Evolutionary conservation across 805 yeast species (phyloP), one percentile per base, ranked within the genome.

Genomic region (Candida dajiaensis): DNA sequence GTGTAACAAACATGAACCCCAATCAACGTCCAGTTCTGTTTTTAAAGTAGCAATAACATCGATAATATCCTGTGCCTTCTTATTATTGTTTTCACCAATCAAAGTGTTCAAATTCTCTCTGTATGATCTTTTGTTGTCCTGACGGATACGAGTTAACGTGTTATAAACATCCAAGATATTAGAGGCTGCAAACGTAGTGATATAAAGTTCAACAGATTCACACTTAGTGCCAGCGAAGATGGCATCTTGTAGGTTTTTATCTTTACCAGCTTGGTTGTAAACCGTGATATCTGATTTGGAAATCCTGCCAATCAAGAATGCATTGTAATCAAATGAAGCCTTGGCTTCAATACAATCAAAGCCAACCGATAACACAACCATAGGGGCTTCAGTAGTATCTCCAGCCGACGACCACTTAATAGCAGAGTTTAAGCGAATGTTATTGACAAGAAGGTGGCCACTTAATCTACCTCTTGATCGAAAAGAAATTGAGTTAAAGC

Each of bases 171-270:
- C 97, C 52, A 83, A 72, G 26, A 88, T 69, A 57, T 85, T 89
- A 0, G 96, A 83, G 0, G 94, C 94, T 0, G 95, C 83, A 57
- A 94, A 72, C 0, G 96, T 89, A 0, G 98, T 90, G 49, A 85
- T 69, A 56, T 77, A 88, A 2, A 87, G 57, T 47, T 78, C 78
- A 15, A 83, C 70, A 0, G 78, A 68, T 2, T 71, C 78, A 50
- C 83, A 71, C 11, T 68, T 66, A 2, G 76, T 61, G 3, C 68
- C 63, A 0, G 80, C 84, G 48, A 70, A 74, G 12, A 90, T 64
- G 43, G 79, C 77, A 59, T 89, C 96, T 22, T 80, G 77, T 41
- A 70, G 64, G 20, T 71, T 59, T 23, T 70, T 70, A 18, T 64
- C 53, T 2, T 56, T 49, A 41, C 76, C 83, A 53, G 80, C 77